Conservation (phyloP, 371 early-diverging fungal genomes). For the Coemansia sp. region DNA sequence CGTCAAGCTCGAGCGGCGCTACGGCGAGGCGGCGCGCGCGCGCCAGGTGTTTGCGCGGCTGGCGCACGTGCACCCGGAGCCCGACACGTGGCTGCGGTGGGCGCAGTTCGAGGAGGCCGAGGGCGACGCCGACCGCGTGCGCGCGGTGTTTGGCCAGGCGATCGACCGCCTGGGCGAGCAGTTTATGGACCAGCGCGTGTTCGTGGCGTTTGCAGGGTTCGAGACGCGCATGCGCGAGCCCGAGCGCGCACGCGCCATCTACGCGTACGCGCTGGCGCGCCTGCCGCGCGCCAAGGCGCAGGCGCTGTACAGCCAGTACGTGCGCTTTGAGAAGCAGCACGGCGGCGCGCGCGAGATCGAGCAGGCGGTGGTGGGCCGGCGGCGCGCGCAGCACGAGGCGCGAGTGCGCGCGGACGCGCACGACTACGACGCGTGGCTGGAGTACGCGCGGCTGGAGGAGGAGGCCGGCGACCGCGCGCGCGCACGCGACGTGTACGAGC, state of each 20-base stretch:
- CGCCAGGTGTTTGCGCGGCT: constrained; percentile 81
- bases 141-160: constrained; percentile 83
- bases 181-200: constrained; percentile 84
- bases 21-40: constrained; percentile 81
- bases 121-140: constrained; percentile 61
- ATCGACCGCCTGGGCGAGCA: constrained; percentile 88
- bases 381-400: constrained; percentile 87
- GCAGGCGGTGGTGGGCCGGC: constrained; percentile 81
- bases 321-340: constrained; percentile 94
- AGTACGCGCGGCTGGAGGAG: constrained; percentile 89
- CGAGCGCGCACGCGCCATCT: constrained; percentile 94
- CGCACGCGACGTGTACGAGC: constrained; percentile 92
- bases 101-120: constrained; percentile 91
- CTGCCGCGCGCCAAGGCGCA: constrained; percentile 72
- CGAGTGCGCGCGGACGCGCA: constrained; percentile 74
- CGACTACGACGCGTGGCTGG: constrained; percentile 97
- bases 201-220: constrained; percentile 94
- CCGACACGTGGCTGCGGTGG: constrained; percentile 95
- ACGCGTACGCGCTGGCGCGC: constrained; percentile 88
- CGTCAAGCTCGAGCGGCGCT: constrained; percentile 90
- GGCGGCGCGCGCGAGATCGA: constrained; percentile 89
- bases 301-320: constrained; percentile 87
- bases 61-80: constrained; percentile 85
- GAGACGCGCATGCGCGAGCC: constrained; percentile 86
- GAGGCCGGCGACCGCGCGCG: constrained; percentile 68